phyloP scores from a whole-genome alignment of 768 basidiomycete genomes.

The Symmetrospora coprosmae region DNA sequence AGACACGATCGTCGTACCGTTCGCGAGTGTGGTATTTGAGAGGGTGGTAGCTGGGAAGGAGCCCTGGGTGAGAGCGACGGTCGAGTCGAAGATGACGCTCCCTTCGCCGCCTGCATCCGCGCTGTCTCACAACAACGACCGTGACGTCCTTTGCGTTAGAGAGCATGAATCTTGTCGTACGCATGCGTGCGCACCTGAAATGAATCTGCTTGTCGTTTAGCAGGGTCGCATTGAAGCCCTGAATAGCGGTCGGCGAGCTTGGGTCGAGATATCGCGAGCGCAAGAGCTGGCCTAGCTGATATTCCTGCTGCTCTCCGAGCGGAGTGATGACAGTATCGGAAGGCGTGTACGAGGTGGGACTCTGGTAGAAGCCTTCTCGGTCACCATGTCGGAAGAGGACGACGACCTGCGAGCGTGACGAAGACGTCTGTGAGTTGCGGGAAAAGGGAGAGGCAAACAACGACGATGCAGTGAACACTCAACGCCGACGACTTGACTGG shows the following conservation, averaged over 20 bases:
- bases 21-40: slow-evolving; percentile 50
- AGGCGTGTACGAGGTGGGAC: slow-evolving; percentile 11
- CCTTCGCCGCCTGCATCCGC: slow-evolving; percentile 46
- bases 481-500: too few species aligned
- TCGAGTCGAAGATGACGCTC: slow-evolving; percentile 53
- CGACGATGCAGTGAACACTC: too few species aligned
- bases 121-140: slow-evolving; percentile 23
- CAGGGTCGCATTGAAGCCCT: neutral
- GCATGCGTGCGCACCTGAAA: slow-evolving; percentile 41
- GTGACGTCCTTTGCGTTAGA: neutral
- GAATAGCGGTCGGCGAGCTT: neutral
- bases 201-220: slow-evolving; percentile 36
- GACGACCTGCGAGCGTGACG: too few species aligned
- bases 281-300: slow-evolving; percentile 10
- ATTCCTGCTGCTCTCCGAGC: slow-evolving; percentile 20
- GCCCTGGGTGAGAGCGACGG: slow-evolving; percentile 55
- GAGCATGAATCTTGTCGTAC: too few species aligned
- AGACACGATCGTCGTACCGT: slow-evolving; percentile 48
- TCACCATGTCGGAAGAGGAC: slow-evolving; percentile 16
- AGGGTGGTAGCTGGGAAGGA: slow-evolving; percentile 48
- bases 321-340: slow-evolving; percentile 20
- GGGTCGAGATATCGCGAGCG: slow-evolving; percentile 14
- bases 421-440: too few species aligned
- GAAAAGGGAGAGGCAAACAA: too few species aligned
- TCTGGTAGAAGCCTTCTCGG: slow-evolving; percentile 9